These are phyloP conservation scores for Funneliformis mosseae DNA, from an alignment of 192 early-diverging fungal species.

Conservation along the genomic window DNA sequence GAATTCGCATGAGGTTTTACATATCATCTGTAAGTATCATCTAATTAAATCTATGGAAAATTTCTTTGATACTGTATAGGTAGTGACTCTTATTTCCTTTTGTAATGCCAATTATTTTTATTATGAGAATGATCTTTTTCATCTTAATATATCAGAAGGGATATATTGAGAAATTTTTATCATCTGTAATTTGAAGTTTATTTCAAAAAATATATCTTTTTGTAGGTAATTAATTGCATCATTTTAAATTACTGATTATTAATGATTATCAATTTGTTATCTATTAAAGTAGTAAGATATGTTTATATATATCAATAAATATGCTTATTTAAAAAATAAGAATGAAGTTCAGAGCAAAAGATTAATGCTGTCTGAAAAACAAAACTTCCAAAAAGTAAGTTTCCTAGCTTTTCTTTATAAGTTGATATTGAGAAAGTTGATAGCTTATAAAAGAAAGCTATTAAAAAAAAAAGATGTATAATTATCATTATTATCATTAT, in stretches of 20 bases:
- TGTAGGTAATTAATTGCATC: constrained; percentile 26
- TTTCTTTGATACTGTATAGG: background rate
- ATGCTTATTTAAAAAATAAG: no score
- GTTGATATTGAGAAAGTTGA: no score
- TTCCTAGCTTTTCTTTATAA: no score
- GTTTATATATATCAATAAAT: constrained; percentile 26
- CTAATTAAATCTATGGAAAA: background rate
- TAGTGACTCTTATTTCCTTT: constrained; percentile 8
- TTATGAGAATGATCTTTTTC: background rate
- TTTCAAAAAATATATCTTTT: constrained; percentile 30
- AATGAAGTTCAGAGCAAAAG: no score
- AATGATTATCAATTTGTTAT: constrained; percentile 6
- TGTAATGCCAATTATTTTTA: constrained; percentile 11
- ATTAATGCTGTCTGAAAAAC: no score
- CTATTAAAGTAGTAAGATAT: constrained; percentile 27
- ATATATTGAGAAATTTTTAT: constrained; percentile 20
- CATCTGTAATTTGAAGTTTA: constrained; percentile 21
- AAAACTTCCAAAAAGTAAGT: no score
- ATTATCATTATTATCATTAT: no score
- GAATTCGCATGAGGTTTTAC: background rate
- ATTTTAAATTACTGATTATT: constrained; percentile 12
- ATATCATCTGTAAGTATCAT: constrained; percentile 20
- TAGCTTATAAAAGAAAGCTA: no score
- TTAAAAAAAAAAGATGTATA: no score
- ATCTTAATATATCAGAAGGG: constrained; percentile 3